These are phyloP conservation scores for Dichotomopilus funicola DNA, from an alignment of 2,329 filamentous ascomycete species.

Conservation along the genomic window DNA sequence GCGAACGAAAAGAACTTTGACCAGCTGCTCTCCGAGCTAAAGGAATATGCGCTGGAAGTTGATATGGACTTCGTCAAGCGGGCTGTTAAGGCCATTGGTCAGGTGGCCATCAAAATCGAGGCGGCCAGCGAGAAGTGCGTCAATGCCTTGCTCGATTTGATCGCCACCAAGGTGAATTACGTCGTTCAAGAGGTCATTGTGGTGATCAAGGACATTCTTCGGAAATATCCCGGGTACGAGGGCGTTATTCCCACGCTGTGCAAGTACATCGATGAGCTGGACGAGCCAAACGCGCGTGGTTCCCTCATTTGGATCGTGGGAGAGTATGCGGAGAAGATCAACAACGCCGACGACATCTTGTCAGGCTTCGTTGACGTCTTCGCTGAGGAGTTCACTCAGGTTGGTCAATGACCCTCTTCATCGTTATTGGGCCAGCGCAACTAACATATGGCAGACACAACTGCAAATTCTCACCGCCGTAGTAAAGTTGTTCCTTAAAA, in stretches of 20 bases:
- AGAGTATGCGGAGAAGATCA: constrained; percentile 98
- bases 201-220: constrained; percentile 98
- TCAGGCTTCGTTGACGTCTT: constrained; percentile 88
- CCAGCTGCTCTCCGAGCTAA: constrained; percentile 86
- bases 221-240: constrained; percentile 96
- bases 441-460: constrained; percentile 61
- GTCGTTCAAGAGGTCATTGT: constrained; percentile 97
- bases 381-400: constrained; percentile 92
- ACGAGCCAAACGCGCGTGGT: constrained; percentile 85
- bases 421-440: neutral
- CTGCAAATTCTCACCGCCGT: constrained; percentile 94
- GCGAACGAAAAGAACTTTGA: constrained; percentile 96
- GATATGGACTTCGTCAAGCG: constrained; percentile 98
- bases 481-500: constrained; percentile 95
- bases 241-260: constrained; percentile 95
- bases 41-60: constrained; percentile 95
- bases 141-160: constrained; percentile 84
- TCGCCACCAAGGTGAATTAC: constrained; percentile 97
- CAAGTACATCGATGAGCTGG: constrained; percentile 92
- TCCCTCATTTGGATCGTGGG: constrained; percentile 98
- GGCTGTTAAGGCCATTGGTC: constrained; percentile 91
- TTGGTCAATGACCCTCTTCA: constrained; percentile 32
- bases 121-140: constrained; percentile 92
- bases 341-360: constrained; percentile 93
- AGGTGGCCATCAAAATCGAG: constrained; percentile 98